Evolutionary conservation across 768 basidiomycete genomes (phyloP).

Genomic region (Trametes cinnabarina): DNA sequence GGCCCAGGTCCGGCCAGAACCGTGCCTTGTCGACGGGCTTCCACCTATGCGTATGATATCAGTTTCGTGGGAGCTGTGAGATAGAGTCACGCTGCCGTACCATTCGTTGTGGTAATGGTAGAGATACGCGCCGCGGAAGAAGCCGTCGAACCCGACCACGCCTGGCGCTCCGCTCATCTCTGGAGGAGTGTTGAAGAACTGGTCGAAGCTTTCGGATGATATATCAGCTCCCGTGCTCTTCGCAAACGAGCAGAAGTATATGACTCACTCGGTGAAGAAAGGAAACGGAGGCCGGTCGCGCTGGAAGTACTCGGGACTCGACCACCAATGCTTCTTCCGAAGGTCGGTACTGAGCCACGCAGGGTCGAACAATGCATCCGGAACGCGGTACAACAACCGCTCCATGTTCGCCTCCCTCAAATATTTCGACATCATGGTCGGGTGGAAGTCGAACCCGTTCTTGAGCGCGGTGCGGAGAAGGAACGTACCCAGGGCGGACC

Average conservation of each 20-base stretch:
- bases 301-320: conserved; percentile 51
- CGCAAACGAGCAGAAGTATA: too few relatives aligned
- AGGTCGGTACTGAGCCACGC: conserved; percentile 94
- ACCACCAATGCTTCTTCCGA: neutral
- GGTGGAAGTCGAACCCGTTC: conserved; percentile 95
- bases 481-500: conserved; percentile 90
- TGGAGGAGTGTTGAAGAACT: conserved; percentile 82
- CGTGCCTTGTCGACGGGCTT: conserved; percentile 87
- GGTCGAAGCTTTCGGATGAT: conserved; percentile 58
- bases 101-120: conserved; percentile 97
- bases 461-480: conserved; percentile 93
- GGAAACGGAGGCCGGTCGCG: conserved; percentile 91
- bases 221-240: neutral
- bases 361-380: conserved; percentile 94
- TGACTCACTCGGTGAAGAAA: conserved; percentile 77
- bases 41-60: conserved; percentile 63
- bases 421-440: conserved; percentile 90
- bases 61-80: neutral
- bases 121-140: conserved; percentile 92
- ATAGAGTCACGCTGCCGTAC: conserved; percentile 40
- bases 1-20: conserved; percentile 92
- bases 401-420: conserved; percentile 86
- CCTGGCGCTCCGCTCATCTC: conserved; percentile 75
- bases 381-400: conserved; percentile 78
- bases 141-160: conserved; percentile 87